These are phyloP conservation scores for Cephalotrichum gorgonifer DNA, from an alignment of 2,329 filamentous ascomycete genomes.

Conservation along the genomic window DNA sequence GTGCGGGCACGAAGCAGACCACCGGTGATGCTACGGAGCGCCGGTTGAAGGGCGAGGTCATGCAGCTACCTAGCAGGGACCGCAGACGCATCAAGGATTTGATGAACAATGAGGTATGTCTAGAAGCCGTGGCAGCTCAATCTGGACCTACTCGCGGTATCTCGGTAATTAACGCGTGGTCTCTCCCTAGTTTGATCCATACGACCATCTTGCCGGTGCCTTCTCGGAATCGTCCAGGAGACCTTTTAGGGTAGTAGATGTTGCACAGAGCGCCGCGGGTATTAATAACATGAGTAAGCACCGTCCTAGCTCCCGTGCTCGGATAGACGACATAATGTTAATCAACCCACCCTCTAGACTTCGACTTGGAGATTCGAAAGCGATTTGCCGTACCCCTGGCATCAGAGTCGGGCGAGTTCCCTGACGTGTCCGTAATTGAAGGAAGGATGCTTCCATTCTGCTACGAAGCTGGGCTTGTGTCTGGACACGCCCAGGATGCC, in stretches of 20 bases:
- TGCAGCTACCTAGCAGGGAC: slow-evolving; percentile 58
- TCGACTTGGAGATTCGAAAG: slow-evolving; percentile 58
- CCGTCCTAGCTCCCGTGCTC: neutral
- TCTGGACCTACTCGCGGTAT: neutral
- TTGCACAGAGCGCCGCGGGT: slow-evolving; percentile 56
- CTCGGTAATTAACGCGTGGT: neutral
- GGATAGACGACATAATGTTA: neutral
- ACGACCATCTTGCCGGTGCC: slow-evolving; percentile 39
- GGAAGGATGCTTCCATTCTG: slow-evolving; percentile 58
- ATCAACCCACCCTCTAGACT: slow-evolving; percentile 30
- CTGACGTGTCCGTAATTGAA: slow-evolving; percentile 52
- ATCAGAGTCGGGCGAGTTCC: slow-evolving; percentile 59
- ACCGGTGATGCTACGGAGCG: slow-evolving; percentile 57
- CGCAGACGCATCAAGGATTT: slow-evolving; percentile 58
- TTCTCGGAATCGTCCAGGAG: slow-evolving; percentile 41
- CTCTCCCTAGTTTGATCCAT: slow-evolving; percentile 37
- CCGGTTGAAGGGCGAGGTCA: slow-evolving; percentile 57
- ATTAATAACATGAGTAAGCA: slow-evolving; percentile 70
- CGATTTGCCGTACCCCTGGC: slow-evolving; percentile 54
- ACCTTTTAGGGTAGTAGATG: slow-evolving; percentile 40
- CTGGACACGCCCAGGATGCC: slow-evolving; percentile 48
- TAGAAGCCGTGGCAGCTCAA: neutral
- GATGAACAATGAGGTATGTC: slow-evolving; percentile 47
- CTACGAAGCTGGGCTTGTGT: slow-evolving; percentile 53
- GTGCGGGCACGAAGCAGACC: slow-evolving; percentile 48